Base-by-base conservation (phyloP, 805 yeast genomes). In the Candida tallmaniae region DNA sequence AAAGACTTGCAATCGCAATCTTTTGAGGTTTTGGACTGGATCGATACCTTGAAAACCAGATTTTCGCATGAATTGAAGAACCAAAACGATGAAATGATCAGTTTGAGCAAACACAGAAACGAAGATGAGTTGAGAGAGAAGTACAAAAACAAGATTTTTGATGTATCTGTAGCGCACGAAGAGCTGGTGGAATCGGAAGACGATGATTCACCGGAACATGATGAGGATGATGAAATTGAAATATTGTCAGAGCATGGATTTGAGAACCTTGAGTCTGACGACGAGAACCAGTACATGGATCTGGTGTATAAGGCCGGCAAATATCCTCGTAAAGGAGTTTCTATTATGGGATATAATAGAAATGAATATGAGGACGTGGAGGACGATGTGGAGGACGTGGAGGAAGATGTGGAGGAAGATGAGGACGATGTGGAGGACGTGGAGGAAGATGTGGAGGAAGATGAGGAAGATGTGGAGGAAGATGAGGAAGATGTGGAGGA, bases 391-490 rank as follows among this genome's bases (percentile, higher is more conserved):
- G 27, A 25, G 19, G 19, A 27, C 5, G 35, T 22, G 9, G 7
- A 5, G 5, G 27, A n/a, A 9, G 32, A 17, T 9, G 14, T 13
- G 16, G 11, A 17, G 11, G 26, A 20, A 14, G 28, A 23, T 11
- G 15, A 18, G 5, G 14, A 15, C 18, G 18, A 28, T 22, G 25
- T 16, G 6, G 29, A 27, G 3, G 50, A 53, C 17, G 60, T 62
- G 22, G 61, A 62, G 28, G 64, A 54, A 21, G 87, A 82, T 0
- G 62, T 70, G 6, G 20, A 25, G n/a, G n/a, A n/a, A n/a, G n/a
- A n/a, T 6, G 38, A 34, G n/a, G 20, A 22, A 7, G 18, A 14
- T 16, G 34, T 11, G 8, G 15, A 17, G 17, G 60, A 62, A 23
- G 61, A 62, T 29, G 64, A 54, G 20, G 88, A 83, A 0, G 86